Evolutionary conservation across 2,329 filamentous ascomycete genomes (phyloP), one percentile per base, ranked within the genome.

Genomic region (Penicillium sp.): DNA sequence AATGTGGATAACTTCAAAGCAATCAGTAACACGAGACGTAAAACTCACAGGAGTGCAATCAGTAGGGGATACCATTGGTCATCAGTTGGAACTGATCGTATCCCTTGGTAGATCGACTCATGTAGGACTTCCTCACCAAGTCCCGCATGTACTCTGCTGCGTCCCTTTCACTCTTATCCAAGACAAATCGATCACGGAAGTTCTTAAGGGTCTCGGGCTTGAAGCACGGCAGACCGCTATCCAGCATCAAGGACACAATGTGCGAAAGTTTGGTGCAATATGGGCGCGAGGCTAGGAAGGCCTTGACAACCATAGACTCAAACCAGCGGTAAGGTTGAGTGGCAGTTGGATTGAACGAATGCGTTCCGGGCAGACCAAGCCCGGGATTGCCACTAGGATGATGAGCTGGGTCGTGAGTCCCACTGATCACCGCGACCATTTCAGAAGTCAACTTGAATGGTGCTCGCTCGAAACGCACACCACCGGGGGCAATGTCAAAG

Each of bases 351-450:
- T 74, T 72, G 55, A 76, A 66, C 8, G 71, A 71, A 52, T 69
- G 74, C 68, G 49, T 65, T 14, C 71, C 69, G 0, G 72, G 65
- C 13, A 71, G 52, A 43, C 66, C 67, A 39, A 71, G 64, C 8
- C 65, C 62, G 2, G 67, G 68, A 29, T 63, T 65, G 29, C 66
- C 61, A 14, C 66, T 59, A 27, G 65, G 57, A 56, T 71, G 65
- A n/a, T 65, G 56, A 21, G 68, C 65, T 14, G 68, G 62, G 39
- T 69, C 61, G 31, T 70, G 69, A 37, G 83, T 87, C 57, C 93
- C 93, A 52, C 95, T 93, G 93, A 99, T 98, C 67, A 99, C 95
- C n/a, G 93, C 91, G 58, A 99, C 84, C 96, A 99, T 99, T 74
- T 99, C 95, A 8, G 87, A 85, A 1, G 95, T 99, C 54, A 99